Base-by-base conservation (phyloP, 331 rosid species). In the Stylosanthes scabra region DNA sequence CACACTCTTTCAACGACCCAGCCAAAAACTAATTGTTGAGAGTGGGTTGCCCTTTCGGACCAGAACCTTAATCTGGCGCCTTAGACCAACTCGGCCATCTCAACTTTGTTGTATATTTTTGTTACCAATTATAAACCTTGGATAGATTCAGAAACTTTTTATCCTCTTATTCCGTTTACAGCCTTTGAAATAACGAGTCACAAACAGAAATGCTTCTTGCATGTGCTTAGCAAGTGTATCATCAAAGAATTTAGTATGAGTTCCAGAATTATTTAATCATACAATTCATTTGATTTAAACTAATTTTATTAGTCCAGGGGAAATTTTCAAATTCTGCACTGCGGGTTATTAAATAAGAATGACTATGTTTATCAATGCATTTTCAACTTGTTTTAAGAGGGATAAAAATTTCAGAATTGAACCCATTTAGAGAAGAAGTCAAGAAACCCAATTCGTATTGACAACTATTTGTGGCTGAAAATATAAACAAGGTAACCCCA, bases 71-170 rank as follows among this genome's bases (percentile, higher is more conserved):
- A 91, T 87, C 96, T 90, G 96, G 92, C 92, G 87, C 97, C 99
- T 94, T 91, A 89, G 97, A 91, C 97, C 96, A 91, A 93, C 97
- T 93, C 97, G 95, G 96, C 95, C 93, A 91, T 85, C 84, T 91
- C 96, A 81, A 80, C 84, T 15, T 52, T 42, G 3, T 1, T 42
- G 46, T 0, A 1, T 1, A 42, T 34, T 34, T 34, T 34, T 4
- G 39, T 20, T 20, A 20, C 25, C 25, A 20, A 1, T 20, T 20
- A 20, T 20, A 20, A 20, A 20, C 25, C 25, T 20, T 20, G 25
- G 25, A 0, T 20, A 20, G 25, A 20, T 20, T 20, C 25, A 20
- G 25, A 20, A 20, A 20, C 25, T 20, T 20, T 20, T 20, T 20
- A 20, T 20, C 25, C 25, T 20, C 25, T 20, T 20, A 20, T 0